phyloP scores from a whole-genome alignment of 2,329 filamentous ascomycete genomes.

The Trichothecium roseum region DNA sequence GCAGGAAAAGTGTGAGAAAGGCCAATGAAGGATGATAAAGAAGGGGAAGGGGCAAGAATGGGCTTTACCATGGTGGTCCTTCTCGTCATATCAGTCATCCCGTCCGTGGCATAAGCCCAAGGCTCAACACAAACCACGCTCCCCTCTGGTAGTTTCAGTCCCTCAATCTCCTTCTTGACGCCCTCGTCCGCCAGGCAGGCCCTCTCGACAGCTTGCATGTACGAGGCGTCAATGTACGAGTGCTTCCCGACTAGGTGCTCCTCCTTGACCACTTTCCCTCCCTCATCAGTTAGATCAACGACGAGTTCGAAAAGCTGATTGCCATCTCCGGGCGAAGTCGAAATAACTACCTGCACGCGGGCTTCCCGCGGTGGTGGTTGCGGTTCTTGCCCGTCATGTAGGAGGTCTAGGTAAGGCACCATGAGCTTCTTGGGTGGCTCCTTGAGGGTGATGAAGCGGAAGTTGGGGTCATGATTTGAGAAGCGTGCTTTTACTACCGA shows the following conservation, averaged over 20 bases:
- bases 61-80: constrained; percentile 43
- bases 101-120: constrained; percentile 46
- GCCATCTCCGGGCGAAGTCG: constrained; percentile 1
- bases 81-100: constrained; percentile 36
- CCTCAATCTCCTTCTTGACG: constrained; percentile 31
- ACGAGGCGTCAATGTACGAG: constrained; percentile 34
- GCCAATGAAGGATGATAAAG: no score
- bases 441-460: constrained; percentile 37
- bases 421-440: constrained; percentile 40
- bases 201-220: constrained; percentile 36
- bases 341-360: constrained; percentile 24
- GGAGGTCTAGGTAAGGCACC: constrained; percentile 31
- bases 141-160: constrained; percentile 30
- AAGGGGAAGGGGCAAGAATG: no score
- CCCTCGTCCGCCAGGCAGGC: constrained; percentile 31
- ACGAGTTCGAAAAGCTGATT: constrained; percentile 17
- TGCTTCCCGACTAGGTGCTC: constrained; percentile 28
- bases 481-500: constrained; percentile 12
- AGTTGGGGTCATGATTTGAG: constrained; percentile 18
- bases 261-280: constrained; percentile 11
- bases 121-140: constrained; percentile 38
- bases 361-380: constrained; percentile 13
- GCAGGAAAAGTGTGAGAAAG: no score
- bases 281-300: constrained; percentile 15
- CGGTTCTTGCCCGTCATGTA: constrained; percentile 13